These are phyloP conservation scores for Candida palmyrensis DNA, from an alignment of 805 yeast genomes.

Conservation along the genomic window DNA sequence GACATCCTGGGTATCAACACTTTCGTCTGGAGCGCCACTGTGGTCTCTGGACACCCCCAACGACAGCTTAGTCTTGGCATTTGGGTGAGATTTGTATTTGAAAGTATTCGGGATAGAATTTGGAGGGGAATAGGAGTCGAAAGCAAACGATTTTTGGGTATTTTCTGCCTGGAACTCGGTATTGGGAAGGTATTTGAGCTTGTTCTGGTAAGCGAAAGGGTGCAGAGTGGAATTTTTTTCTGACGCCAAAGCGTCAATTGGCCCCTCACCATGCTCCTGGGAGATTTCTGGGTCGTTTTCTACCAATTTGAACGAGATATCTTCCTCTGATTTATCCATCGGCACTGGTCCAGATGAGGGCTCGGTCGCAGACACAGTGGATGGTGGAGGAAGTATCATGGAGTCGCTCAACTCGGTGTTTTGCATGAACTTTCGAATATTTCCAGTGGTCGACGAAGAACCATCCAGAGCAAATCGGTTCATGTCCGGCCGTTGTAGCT, in stretches of 20 bases:
- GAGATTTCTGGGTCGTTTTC: constrained; percentile 2
- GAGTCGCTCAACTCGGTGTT: constrained; percentile 23
- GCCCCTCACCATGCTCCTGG: neutral
- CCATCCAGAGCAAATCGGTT: constrained; percentile 13
- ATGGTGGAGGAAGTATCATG: constrained; percentile 3
- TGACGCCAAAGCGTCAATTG: constrained; percentile 1
- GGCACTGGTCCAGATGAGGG: constrained; percentile 1
- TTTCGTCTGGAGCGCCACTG: constrained; percentile 1
- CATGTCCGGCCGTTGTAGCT: neutral
- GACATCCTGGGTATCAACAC: neutral
- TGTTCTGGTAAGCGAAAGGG: constrained; percentile 19
- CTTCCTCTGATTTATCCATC: neutral
- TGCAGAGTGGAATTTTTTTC: neutral
- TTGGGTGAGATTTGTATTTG: constrained; percentile 41
- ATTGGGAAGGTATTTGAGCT: constrained; percentile 30
- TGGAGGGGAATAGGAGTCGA: constrained; percentile 9
- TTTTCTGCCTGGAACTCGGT: constrained; percentile 21
- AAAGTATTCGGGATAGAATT: constrained; percentile 39
- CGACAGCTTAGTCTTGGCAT: constrained; percentile 33
- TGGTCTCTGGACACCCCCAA: constrained; percentile 13
- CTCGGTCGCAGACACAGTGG: neutral
- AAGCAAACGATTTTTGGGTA: constrained; percentile 4
- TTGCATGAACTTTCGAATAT: constrained; percentile 21
- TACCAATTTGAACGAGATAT: constrained; percentile 3
- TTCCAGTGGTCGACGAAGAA: constrained; percentile 19